Evolutionary conservation across 2,329 filamentous ascomycete genomes (phyloP).

Genomic region (Helicocarpus griseus): DNA sequence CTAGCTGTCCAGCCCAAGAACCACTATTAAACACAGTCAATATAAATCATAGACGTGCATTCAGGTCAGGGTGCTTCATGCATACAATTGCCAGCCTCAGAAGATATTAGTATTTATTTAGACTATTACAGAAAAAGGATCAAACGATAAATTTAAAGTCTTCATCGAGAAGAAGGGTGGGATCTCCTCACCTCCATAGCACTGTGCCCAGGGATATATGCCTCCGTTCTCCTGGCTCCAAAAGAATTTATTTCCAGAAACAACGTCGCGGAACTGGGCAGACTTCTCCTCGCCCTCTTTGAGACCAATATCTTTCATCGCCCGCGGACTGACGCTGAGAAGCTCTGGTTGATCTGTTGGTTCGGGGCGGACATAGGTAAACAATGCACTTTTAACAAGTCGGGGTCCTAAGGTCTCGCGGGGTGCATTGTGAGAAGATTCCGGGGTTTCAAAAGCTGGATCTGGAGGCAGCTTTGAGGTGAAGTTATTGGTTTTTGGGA

Average conservation of each 20-base stretch:
- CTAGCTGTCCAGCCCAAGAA: slow-evolving; percentile 89
- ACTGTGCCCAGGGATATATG: slow-evolving; percentile 98
- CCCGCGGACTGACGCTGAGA: slow-evolving; percentile 67
- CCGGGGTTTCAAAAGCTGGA: slow-evolving; percentile 66
- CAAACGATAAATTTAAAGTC: neutral
- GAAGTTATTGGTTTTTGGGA: slow-evolving; percentile 57
- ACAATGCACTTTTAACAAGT: slow-evolving; percentile 74
- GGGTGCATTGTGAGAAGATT: slow-evolving; percentile 69
- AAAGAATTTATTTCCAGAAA: slow-evolving; percentile 72
- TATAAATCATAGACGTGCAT: neutral
- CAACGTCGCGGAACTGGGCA: slow-evolving; percentile 64
- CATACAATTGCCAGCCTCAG: slow-evolving; percentile 42
- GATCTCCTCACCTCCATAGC: slow-evolving; percentile 62
- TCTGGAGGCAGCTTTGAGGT: slow-evolving; percentile 65
- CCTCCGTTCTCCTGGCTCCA: slow-evolving; percentile 64
- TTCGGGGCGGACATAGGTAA: slow-evolving; percentile 83
- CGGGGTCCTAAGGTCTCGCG: slow-evolving; percentile 68
- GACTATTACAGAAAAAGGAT: too few relatives aligned
- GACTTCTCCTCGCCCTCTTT: slow-evolving; percentile 56
- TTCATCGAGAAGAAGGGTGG: neutral
- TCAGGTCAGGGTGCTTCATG: slow-evolving; percentile 4
- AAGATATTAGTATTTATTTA: slow-evolving; percentile 2
- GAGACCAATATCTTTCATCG: slow-evolving; percentile 73
- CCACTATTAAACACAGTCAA: slow-evolving; percentile 47
- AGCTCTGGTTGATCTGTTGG: slow-evolving; percentile 63